Evolutionary conservation across 148 eudicot genomes (phyloP).

Genomic region (Vaccinium corymbosum): DNA sequence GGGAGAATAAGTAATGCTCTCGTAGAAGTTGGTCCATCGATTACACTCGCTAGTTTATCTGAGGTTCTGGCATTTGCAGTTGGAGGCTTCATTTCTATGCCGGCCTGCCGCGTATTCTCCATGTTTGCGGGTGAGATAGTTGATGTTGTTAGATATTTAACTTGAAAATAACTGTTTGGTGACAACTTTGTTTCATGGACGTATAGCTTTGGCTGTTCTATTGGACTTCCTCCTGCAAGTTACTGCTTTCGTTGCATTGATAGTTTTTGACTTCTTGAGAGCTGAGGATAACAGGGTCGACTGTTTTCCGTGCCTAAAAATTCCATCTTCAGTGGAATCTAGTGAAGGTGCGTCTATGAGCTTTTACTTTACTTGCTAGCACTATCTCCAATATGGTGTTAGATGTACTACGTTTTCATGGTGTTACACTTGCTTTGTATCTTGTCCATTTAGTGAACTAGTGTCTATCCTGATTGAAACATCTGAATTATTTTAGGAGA

Average conservation of each 20-base stretch:
- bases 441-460: not conserved
- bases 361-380: not conserved
- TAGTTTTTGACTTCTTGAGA: constrained; percentile 81
- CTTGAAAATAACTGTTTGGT: constrained; percentile 4
- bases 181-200: constrained; percentile 14
- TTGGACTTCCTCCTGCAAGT: constrained; percentile 97
- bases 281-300: constrained; percentile 86
- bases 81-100: constrained; percentile 97
- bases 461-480: constrained; percentile 11
- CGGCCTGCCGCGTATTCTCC: constrained; percentile 96
- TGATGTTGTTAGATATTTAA: not conserved
- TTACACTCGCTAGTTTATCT: constrained; percentile 92
- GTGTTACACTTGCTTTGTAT: not conserved
- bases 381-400: constrained; percentile 5
- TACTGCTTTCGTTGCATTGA: constrained; percentile 95
- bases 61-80: constrained; percentile 99
- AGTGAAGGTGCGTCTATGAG: constrained; percentile 45
- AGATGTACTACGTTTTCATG: not conserved
- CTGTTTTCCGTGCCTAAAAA: constrained; percentile 86
- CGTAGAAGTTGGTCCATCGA: constrained; percentile 98
- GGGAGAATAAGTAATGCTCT: constrained; percentile 92
- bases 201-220: constrained; percentile 85
- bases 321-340: constrained; percentile 39
- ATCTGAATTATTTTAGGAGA: constrained; percentile 42
- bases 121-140: constrained; percentile 87